A percentile compares a stretch with the other conserved stretches of the same genome.
Evolutionary conservation across 2,329 filamentous ascomycete genomes (phyloP).

Genomic region (Hypoxylon rubiginosum): DNA sequence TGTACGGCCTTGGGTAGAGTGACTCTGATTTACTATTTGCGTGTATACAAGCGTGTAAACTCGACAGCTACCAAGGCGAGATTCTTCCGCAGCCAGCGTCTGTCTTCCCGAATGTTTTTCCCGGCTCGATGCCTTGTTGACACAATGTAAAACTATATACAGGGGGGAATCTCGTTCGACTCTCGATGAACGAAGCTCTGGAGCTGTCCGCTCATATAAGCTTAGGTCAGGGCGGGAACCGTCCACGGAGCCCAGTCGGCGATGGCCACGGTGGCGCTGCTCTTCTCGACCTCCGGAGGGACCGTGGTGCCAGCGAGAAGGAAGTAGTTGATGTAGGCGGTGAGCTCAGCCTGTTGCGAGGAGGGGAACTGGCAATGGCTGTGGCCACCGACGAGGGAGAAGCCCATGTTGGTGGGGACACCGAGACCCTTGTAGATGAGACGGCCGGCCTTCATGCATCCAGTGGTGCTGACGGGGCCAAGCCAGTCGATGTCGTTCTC

Average conservation of each 20-base stretch:
- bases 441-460: constrained; percentile 68
- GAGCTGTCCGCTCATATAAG: not conserved
- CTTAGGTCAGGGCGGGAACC: constrained; percentile 54
- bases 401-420: constrained; percentile 68
- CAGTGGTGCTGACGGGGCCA: constrained; percentile 68
- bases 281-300: constrained; percentile 55
- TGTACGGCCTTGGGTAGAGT: not conserved
- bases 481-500: constrained; percentile 73
- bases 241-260: constrained; percentile 59
- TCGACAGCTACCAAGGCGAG: not conserved
- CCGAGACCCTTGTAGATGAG: constrained; percentile 68
- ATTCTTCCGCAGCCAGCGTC: not conserved
- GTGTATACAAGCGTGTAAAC: constrained; percentile 11
- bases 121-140: not conserved
- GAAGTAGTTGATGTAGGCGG: constrained; percentile 69
- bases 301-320: constrained; percentile 56
- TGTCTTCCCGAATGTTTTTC: not conserved
- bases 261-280: constrained; percentile 56
- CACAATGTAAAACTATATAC: constrained; percentile 25
- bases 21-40: constrained; percentile 8
- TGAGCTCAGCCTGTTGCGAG: constrained; percentile 65
- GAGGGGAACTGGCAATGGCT: constrained; percentile 69
- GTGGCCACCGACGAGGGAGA: constrained; percentile 67
- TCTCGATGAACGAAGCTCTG: not conserved
- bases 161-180: not conserved